Evolutionary conservation across 805 yeast species (phyloP).

Genomic region (Lipomyces mesembrius): DNA sequence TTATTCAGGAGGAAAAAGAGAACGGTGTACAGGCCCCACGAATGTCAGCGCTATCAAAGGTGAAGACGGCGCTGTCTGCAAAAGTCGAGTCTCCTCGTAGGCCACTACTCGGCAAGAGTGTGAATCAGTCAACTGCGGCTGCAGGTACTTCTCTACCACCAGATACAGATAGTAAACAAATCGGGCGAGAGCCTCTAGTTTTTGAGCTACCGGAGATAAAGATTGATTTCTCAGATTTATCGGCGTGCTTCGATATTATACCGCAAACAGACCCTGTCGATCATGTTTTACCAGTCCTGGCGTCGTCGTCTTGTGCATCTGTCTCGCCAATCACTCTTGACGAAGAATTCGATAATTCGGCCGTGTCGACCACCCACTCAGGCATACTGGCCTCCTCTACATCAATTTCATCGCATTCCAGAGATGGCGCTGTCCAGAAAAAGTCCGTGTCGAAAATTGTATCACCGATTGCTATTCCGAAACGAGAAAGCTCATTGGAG

Average conservation of each 20-base stretch:
- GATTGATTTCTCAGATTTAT: conserved; percentile 29
- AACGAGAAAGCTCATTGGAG: conserved; percentile 9
- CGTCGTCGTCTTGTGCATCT: neutral
- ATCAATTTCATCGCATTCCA: neutral
- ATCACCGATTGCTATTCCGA: neutral
- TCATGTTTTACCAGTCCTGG: neutral
- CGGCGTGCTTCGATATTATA: conserved; percentile 24
- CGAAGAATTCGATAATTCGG: conserved; percentile 8
- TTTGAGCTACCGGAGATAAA: conserved; percentile 10
- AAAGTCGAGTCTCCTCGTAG: conserved; percentile 15
- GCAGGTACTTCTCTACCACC: neutral
- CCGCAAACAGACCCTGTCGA: neutral
- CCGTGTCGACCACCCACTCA: neutral
- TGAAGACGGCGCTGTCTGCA: conserved; percentile 16
- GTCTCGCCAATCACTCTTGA: neutral
- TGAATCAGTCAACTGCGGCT: conserved; percentile 6
- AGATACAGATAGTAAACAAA: conserved; percentile 5
- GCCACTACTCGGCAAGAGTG: conserved; percentile 13
- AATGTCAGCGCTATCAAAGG: conserved; percentile 13
- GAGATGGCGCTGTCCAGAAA: neutral
- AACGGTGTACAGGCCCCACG: conserved; percentile 3
- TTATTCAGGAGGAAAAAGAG: conserved; percentile 15
- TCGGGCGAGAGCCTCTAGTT: neutral
- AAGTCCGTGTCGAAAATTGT: neutral
- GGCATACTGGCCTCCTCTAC: conserved; percentile 16